Conservation (phyloP, 441 rosid genomes). For the Arabidopsis lyrata region DNA sequence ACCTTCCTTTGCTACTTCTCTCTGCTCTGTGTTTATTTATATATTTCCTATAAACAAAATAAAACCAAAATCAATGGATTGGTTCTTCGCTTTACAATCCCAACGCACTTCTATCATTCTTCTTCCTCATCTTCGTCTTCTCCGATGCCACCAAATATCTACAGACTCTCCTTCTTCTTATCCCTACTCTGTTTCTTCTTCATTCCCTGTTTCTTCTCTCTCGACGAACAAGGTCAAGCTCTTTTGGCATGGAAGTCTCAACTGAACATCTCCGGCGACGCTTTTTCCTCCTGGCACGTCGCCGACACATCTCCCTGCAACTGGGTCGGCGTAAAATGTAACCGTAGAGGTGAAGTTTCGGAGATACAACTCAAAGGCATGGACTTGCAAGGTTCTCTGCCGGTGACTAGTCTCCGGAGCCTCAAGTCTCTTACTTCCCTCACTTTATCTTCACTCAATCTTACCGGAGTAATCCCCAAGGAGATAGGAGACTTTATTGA, state of each 20-base stretch:
- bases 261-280: conserved; percentile 58
- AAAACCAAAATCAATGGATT: conserved; percentile 55
- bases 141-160: conserved; percentile 44
- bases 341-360: conserved; percentile 56
- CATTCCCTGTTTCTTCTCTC: conserved; percentile 51
- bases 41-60: conserved; percentile 60
- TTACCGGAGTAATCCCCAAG: conserved; percentile 73
- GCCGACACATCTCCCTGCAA: conserved; percentile 65
- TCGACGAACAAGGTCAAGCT: conserved; percentile 75
- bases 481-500: conserved; percentile 64
- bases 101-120: conserved; percentile 64
- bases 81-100: conserved; percentile 81
- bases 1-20: conserved; percentile 55
- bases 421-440: conserved; percentile 66
- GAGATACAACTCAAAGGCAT: conserved; percentile 61
- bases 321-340: conserved; percentile 79
- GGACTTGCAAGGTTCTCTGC: conserved; percentile 68
- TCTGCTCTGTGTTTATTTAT: conserved; percentile 43
- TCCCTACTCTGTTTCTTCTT: conserved; percentile 53
- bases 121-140: conserved; percentile 44
- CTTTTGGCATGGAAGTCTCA: conserved; percentile 80
- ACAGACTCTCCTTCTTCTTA: conserved; percentile 34
- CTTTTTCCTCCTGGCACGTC: conserved; percentile 65
- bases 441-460: conserved; percentile 68
- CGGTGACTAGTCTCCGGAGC: conserved; percentile 62